A percentile compares a stretch with the other conserved stretches of the same genome.
phyloP scores from a whole-genome alignment of 495 filamentous ascomycete genomes.

The Hypoxylon intermedium region DNA sequence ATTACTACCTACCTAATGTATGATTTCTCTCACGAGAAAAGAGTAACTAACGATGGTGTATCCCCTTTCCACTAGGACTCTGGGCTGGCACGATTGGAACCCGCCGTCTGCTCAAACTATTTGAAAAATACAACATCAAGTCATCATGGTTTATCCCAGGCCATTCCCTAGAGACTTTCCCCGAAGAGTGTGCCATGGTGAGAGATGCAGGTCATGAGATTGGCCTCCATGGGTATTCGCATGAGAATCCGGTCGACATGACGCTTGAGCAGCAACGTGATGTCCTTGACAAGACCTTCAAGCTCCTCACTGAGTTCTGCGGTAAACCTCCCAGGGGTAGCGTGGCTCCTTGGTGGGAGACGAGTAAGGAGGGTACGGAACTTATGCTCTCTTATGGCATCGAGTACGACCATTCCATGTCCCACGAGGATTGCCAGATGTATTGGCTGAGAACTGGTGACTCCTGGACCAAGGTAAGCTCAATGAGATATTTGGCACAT shows the following conservation, averaged over 20 bases:
- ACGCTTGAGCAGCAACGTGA: conserved; percentile 75
- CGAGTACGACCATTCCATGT: conserved; percentile 62
- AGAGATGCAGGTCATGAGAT: conserved; percentile 82
- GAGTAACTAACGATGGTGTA: conserved; percentile 8
- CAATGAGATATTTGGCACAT: neutral
- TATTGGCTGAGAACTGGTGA: conserved; percentile 62
- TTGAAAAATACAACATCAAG: conserved; percentile 82
- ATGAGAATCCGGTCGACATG: conserved; percentile 79
- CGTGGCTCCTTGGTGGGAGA: conserved; percentile 74
- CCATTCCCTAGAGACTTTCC: conserved; percentile 79
- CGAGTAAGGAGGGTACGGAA: conserved; percentile 69
- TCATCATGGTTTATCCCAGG: conserved; percentile 85
- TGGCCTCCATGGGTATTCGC: conserved; percentile 75
- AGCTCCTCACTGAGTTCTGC: conserved; percentile 73
- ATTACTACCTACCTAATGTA: neutral
- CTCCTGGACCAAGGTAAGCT: conserved; percentile 48
- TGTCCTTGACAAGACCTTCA: conserved; percentile 78
- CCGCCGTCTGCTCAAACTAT: conserved; percentile 73
- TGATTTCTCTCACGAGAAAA: no score
- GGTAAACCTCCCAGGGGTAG: conserved; percentile 75
- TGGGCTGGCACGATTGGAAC: conserved; percentile 78
- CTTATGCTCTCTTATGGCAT: conserved; percentile 72
- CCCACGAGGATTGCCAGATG: conserved; percentile 62
- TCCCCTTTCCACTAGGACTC: conserved; percentile 56
- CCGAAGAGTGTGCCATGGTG: conserved; percentile 74